A percentile compares a stretch with the other conserved stretches of the same genome.
These are phyloP conservation scores for Carex scoparia DNA, from an alignment of 176 grass and related monocot species.

Conservation along the genomic window DNA sequence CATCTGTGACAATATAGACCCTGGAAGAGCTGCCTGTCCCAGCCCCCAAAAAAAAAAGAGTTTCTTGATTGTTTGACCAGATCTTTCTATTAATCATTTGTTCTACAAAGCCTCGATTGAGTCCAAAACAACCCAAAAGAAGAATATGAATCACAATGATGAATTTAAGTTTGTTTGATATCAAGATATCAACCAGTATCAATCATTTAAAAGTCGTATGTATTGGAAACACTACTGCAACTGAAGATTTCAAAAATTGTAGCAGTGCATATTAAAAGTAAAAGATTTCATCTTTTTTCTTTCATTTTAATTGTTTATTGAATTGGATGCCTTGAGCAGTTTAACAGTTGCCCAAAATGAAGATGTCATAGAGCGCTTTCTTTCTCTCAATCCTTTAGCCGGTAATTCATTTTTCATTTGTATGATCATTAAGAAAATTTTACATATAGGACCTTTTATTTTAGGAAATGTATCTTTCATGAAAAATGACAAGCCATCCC, in stretches of 20 bases:
- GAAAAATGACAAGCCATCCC: neutral
- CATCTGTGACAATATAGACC: neutral
- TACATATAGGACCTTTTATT: neutral
- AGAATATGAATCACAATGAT: neutral
- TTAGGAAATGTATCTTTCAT: neutral
- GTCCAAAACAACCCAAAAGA: neutral
- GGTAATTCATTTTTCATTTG: conserved; percentile 41
- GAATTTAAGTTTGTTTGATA: neutral
- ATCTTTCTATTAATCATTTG: neutral
- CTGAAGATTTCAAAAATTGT: neutral
- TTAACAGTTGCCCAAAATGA: conserved; percentile 89
- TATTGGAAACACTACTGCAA: neutral
- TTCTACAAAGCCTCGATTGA: neutral
- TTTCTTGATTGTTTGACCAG: neutral
- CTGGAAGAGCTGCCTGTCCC: neutral
- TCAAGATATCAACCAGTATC: neutral
- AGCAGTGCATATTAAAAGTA: conserved; percentile 7
- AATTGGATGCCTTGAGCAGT: conserved; percentile 36
- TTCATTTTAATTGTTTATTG: conserved; percentile 3
- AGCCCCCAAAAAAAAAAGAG: neutral
- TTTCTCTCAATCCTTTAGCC: conserved; percentile 57
- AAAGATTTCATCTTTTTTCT: neutral
- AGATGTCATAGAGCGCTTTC: conserved; percentile 74
- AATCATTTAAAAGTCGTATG: neutral
- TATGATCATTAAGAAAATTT: neutral